Evolutionary conservation across 2,329 filamentous ascomycete genomes (phyloP).

Genomic region (Phyllosticta capitalensis): DNA sequence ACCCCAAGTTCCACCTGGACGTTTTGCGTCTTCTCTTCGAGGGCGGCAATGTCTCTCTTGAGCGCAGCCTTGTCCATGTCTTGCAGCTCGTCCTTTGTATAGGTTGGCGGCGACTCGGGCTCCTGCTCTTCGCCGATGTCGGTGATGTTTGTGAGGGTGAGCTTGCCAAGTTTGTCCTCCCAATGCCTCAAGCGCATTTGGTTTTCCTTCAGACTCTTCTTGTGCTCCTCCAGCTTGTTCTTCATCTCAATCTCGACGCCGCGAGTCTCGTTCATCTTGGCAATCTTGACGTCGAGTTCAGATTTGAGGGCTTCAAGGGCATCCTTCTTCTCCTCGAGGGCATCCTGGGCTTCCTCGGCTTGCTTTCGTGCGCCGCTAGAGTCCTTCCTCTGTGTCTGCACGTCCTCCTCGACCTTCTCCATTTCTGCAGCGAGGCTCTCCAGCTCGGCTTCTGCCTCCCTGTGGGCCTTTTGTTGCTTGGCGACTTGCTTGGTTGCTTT

Average conservation of each 20-base stretch:
- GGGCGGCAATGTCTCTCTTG: conserved; percentile 54
- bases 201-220: conserved; percentile 80
- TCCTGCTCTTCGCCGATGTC: conserved; percentile 47
- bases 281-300: conserved; percentile 76
- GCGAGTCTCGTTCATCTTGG: conserved; percentile 79
- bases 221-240: conserved; percentile 93
- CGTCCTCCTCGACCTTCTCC: conserved; percentile 68
- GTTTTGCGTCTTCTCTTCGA: conserved; percentile 72
- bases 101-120: conserved; percentile 53
- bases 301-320: conserved; percentile 71
- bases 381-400: conserved; percentile 65
- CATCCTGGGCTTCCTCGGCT: conserved; percentile 73
- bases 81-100: conserved; percentile 60
- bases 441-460: conserved; percentile 71
- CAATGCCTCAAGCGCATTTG: conserved; percentile 76
- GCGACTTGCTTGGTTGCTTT: conserved; percentile 88
- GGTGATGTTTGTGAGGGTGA: conserved; percentile 66
- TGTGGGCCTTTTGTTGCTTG: conserved; percentile 78
- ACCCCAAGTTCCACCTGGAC: conserved; percentile 83
- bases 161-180: conserved; percentile 80
- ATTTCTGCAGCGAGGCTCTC: conserved; percentile 62
- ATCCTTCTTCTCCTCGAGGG: conserved; percentile 67
- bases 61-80: conserved; percentile 54
- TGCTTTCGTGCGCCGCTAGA: conserved; percentile 62
- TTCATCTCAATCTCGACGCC: conserved; percentile 95